Conservation (phyloP, 805 yeast genomes). For the Metschnikowia cubensis region DNA sequence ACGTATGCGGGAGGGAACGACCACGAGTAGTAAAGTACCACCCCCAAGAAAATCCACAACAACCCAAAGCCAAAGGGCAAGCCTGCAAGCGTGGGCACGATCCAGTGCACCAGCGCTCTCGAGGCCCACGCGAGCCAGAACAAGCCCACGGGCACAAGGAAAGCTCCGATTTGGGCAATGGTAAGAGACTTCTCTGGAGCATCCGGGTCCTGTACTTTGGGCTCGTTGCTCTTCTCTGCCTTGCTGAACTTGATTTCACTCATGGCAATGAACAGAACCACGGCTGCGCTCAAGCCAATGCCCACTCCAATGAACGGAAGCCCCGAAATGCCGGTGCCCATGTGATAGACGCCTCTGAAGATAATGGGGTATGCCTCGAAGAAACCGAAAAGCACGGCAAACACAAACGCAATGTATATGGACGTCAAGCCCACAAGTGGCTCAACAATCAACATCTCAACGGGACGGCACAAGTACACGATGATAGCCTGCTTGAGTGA, state of each 20-base stretch:
- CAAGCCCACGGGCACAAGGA: conserved; percentile 60
- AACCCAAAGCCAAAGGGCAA: conserved; percentile 75
- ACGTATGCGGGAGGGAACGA: conserved; percentile 71
- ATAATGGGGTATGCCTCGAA: conserved; percentile 77
- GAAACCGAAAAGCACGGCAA: conserved; percentile 75
- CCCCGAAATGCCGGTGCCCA: conserved; percentile 62
- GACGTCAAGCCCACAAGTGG: conserved; percentile 72
- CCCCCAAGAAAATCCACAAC: conserved; percentile 65
- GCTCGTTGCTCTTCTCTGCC: conserved; percentile 28
- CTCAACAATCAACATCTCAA: conserved; percentile 65
- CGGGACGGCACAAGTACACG: conserved; percentile 56
- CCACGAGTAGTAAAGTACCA: conserved; percentile 64
- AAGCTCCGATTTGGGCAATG: conserved; percentile 63
- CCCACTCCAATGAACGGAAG: conserved; percentile 71
- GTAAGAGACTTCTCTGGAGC: conserved; percentile 60
- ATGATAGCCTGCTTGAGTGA: conserved; percentile 42
- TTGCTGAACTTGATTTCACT: conserved; percentile 41
- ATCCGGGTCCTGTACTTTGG: conserved; percentile 59
- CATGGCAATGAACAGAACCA: conserved; percentile 44
- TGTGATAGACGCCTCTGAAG: conserved; percentile 58
- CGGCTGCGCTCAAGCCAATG: conserved; percentile 58
- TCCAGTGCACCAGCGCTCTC: conserved; percentile 60
- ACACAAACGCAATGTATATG: conserved; percentile 66
- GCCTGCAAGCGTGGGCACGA: conserved; percentile 73
- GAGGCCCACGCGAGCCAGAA: conserved; percentile 86